Evolutionary conservation across 306 rosid species (phyloP).

Genomic region (Trifolium pratense): DNA sequence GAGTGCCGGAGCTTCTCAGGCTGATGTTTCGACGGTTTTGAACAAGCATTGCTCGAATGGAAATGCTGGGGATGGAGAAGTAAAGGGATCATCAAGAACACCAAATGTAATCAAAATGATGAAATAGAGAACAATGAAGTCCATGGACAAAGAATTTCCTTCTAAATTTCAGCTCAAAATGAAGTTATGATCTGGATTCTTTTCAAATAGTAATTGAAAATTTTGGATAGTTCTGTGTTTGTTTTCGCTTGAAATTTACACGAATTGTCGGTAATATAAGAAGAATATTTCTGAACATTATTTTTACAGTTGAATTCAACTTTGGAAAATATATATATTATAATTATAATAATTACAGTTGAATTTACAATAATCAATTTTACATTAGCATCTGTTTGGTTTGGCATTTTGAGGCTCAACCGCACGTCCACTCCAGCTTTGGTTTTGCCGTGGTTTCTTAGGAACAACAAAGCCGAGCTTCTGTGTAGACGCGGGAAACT

Average conservation of each 20-base stretch:
- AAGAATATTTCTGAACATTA: slow-evolving; percentile 34
- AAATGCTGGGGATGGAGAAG: slow-evolving; percentile 51
- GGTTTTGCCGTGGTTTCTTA: too few species aligned
- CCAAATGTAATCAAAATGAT: slow-evolving; percentile 32
- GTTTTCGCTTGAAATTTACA: neutral
- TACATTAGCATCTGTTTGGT: slow-evolving; percentile 3
- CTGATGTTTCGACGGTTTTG: slow-evolving; percentile 71
- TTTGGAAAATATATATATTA: too few species aligned
- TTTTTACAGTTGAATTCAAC: slow-evolving; percentile 30
- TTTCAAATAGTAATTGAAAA: slow-evolving; percentile 34
- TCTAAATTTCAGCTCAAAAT: too few species aligned
- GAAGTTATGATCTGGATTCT: slow-evolving; percentile 2
- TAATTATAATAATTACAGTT: too few species aligned
- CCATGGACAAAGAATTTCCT: too few species aligned
- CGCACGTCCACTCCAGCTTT: too few species aligned
- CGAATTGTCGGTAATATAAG: slow-evolving; percentile 21
- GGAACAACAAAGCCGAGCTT: too few species aligned
- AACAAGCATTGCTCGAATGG: slow-evolving; percentile 88
- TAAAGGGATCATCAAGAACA: slow-evolving; percentile 45
- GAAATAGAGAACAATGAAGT: slow-evolving; percentile 36
- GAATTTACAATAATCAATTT: slow-evolving; percentile 38
- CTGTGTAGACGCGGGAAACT: too few species aligned
- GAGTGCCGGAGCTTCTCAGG: slow-evolving; percentile 91
- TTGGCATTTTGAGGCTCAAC: too few species aligned
- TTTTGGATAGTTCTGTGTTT: slow-evolving; percentile 36